A percentile compares a stretch with the other conserved stretches of the same genome.
phyloP scores from a whole-genome alignment of 305 asterid genomes.

The Plantago lanceolata region DNA sequence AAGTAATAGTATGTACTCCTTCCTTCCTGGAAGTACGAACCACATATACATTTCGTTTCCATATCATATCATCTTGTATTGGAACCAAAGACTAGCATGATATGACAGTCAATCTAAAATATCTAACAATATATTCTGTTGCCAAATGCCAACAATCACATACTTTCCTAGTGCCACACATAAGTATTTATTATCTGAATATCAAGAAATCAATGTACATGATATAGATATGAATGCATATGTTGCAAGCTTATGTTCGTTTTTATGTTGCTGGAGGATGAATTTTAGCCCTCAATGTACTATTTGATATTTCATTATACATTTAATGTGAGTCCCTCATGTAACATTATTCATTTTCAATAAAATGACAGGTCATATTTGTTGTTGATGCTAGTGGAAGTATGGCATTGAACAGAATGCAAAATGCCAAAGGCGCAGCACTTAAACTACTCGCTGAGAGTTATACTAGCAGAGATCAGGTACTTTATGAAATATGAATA shows the following conservation, averaged over 20 bases:
- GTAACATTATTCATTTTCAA: conserved; percentile 5
- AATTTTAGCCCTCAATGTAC: background rate
- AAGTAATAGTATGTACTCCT: conserved; percentile 20
- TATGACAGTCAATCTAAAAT: background rate
- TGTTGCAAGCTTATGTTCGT: background rate
- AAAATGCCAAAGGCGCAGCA: conserved; percentile 99
- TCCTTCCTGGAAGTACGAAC: conserved; percentile 15
- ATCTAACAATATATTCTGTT: background rate
- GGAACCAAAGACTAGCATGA: conserved; percentile 3
- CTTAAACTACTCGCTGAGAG: conserved; percentile 95
- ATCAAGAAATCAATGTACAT: background rate
- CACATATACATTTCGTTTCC: background rate
- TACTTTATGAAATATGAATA: conserved; percentile 31
- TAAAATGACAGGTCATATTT: conserved; percentile 74
- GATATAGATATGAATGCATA: background rate
- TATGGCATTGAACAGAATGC: conserved; percentile 99
- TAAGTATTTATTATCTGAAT: background rate
- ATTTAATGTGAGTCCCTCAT: background rate
- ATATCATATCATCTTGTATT: conserved; percentile 4
- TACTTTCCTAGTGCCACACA: background rate
- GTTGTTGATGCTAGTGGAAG: conserved; percentile 99
- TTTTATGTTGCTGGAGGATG: background rate
- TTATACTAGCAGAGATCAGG: conserved; percentile 99
- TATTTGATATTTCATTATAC: background rate
- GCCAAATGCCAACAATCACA: background rate